Percentiles rank a stretch among this genome's conserved stretches.
Evolutionary conservation across 768 basidiomycete species (phyloP).

Genomic region (Cystobasidium tubakii): DNA sequence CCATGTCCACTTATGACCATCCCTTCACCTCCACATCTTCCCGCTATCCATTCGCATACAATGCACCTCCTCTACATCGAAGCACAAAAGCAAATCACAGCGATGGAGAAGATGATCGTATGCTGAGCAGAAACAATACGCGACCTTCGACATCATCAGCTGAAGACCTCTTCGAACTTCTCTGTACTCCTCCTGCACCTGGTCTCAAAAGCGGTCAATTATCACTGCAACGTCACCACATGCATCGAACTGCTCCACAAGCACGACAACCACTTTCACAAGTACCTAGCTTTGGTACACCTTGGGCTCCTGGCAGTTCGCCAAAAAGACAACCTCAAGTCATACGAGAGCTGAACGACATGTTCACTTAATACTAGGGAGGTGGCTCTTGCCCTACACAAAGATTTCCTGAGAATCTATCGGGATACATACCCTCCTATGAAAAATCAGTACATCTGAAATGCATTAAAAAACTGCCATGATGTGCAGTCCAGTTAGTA

Average conservation of each 20-base stretch:
- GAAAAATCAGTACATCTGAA: not conserved
- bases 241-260: not conserved
- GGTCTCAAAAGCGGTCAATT: not conserved
- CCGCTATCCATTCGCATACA: conserved; percentile 4
- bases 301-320: not conserved
- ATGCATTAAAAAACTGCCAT: not conserved
- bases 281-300: conserved; percentile 12
- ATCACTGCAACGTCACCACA: not conserved
- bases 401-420: no score
- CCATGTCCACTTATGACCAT: not conserved
- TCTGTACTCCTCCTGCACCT: not conserved
- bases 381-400: not conserved
- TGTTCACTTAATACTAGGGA: not conserved
- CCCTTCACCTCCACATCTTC: not conserved
- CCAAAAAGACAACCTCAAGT: not conserved
- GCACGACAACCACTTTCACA: not conserved
- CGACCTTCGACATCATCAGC: not conserved
- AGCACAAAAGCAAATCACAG: not conserved
- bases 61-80: not conserved
- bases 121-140: not conserved
- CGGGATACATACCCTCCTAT: no score
- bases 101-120: not conserved
- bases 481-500: no score
- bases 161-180: not conserved
- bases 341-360: not conserved